Conservation (phyloP, 768 basidiomycete genomes). For the Kwoniella newhampshirensis region DNA sequence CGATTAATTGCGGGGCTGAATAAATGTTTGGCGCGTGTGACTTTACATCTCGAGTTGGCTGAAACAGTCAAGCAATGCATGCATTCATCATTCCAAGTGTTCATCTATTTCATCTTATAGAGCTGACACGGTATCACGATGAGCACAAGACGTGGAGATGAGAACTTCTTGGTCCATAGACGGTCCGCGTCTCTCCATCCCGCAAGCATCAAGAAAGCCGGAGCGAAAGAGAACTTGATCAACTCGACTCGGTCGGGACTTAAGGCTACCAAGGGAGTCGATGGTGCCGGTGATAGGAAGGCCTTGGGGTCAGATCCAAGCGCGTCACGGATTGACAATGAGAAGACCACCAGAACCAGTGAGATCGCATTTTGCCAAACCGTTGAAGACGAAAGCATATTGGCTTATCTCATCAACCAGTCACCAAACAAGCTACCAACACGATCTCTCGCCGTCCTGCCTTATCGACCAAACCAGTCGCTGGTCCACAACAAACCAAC, state of each 20-base stretch:
- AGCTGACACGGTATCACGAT: not conserved
- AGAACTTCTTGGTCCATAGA: constrained; percentile 6
- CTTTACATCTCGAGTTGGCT: constrained; percentile 8
- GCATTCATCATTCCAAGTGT: not conserved
- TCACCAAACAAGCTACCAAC: too few species aligned
- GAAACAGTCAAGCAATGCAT: too few species aligned
- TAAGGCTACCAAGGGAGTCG: too few species aligned
- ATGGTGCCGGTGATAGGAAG: too few species aligned
- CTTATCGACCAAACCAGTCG: not conserved
- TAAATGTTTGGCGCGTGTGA: constrained; percentile 10
- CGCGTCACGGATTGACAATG: too few species aligned
- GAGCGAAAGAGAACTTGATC: constrained; percentile 13
- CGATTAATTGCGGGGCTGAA: constrained; percentile 3
- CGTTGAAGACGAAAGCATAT: not conserved
- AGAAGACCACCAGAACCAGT: too few species aligned
- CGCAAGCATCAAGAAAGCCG: not conserved
- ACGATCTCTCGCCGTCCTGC: not conserved
- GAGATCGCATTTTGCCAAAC: too few species aligned
- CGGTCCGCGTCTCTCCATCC: not conserved
- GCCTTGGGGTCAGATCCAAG: too few species aligned
- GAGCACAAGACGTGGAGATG: constrained; percentile 16
- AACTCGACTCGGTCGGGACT: too few species aligned
- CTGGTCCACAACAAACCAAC: not conserved
- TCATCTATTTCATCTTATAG: not conserved
- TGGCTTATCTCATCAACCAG: not conserved